Evolutionary conservation across 1,139 yeast genomes (phyloP), one percentile per base, ranked within the genome.

Genomic region (Geotrichum candidum): DNA sequence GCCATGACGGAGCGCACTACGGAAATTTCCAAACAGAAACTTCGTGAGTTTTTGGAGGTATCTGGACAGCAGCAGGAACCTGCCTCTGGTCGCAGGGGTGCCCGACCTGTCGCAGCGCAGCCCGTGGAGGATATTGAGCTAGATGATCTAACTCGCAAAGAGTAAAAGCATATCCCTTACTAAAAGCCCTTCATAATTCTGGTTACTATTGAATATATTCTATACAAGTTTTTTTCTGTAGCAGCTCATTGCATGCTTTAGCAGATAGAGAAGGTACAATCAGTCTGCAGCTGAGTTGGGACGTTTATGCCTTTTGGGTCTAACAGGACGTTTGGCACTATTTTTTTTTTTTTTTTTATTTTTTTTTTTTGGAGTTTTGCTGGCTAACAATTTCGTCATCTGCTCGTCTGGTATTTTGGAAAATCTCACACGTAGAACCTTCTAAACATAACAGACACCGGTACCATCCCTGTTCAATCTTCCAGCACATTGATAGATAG

Each of bases 1-100:
- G 82, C 87, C 50, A 80, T 87, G 74, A 61, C 82, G 9, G 83
- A 82, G 53, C 90, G 88, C 69, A 78, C 85, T 0, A 74, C 83
- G 57, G 77, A 74, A 1, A 79, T 86, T 45, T 84, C 80, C 29
- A 88, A 87, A 72, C 82, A 78, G 60, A 86, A 84, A 70, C 73
- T 89, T 63, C 67, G 76, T 31, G 72, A 72, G 59, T 66, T 69
- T 35, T 61, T 73, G 56, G 70, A 69, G 52, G 69, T 68, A 11
- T 67, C 63, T 11, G 53, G 52, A 55, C 48, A 41, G 23, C 48
- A n/a, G 48, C 48, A 41, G 23, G 10, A 5, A 23, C 22, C 48
- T 15, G 18, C 22, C 10, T 9, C 48, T 41, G 22, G 7, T 63
- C 65, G 7, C 56, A 61, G 35, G 60, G 50, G 15, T 22, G 29